Evolutionary conservation across 768 basidiomycete genomes (phyloP).

Genomic region (Tulasnella sp.): DNA sequence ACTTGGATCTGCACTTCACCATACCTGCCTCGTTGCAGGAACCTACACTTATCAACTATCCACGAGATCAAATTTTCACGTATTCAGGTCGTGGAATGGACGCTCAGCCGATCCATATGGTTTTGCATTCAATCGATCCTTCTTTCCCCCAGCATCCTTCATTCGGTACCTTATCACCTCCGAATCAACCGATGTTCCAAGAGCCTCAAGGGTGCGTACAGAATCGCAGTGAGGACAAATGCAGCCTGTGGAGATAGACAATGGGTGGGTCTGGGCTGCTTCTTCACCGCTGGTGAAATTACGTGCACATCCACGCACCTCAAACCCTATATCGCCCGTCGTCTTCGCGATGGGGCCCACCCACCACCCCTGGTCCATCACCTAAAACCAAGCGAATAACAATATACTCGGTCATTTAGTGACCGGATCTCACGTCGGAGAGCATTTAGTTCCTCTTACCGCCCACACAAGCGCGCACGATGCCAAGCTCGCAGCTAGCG

Average conservation of each 20-base stretch:
- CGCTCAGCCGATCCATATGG: too few species aligned
- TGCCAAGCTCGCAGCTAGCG: conserved; percentile 40
- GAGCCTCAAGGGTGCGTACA: conserved; percentile 1
- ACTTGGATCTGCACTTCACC: too few species aligned
- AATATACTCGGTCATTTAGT: too few species aligned
- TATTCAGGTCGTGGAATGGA: too few species aligned
- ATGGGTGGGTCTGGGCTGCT: neutral
- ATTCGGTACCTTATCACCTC: too few species aligned
- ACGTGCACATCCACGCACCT: conserved; percentile 22
- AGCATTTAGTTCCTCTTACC: too few species aligned
- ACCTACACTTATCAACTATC: too few species aligned
- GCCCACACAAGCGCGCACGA: conserved; percentile 40
- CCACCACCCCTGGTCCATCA: conserved; percentile 65
- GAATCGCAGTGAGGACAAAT: conserved; percentile 5
- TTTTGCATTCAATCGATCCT: too few species aligned
- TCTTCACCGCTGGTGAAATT: neutral
- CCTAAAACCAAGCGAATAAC: conserved; percentile 33
- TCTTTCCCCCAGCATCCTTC: too few species aligned
- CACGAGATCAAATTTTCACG: too few species aligned
- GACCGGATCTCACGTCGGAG: too few species aligned
- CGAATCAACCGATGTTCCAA: neutral
- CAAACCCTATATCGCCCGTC: conserved; percentile 64
- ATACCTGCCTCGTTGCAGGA: too few species aligned
- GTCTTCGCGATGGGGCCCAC: conserved; percentile 52
- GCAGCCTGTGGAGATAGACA: neutral